A percentile compares a stretch with the other conserved stretches of the same genome.
Evolutionary conservation across 306 rosid species (phyloP).

Genomic region (Myrica gale): DNA sequence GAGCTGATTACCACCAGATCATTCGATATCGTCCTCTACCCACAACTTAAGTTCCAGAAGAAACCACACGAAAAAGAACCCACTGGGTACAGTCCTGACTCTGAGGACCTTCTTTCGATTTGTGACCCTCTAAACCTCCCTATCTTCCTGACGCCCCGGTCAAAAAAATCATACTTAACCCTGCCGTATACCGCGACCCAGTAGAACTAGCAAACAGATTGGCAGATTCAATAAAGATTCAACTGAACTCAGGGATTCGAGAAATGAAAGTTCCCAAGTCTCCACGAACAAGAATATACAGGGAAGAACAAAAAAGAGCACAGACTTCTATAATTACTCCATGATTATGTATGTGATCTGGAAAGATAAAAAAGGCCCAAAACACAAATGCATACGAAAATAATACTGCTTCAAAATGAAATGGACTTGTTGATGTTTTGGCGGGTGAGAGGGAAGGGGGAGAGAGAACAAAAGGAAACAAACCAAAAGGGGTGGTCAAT

Average conservation of each 20-base stretch:
- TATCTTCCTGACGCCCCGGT: neutral
- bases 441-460: too few species aligned
- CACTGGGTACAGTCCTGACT: neutral
- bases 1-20: neutral
- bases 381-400: too few species aligned
- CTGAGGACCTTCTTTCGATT: neutral
- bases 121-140: neutral
- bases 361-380: neutral
- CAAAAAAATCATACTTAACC: too few species aligned
- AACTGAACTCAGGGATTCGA: neutral
- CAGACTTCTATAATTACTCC: neutral
- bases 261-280: neutral
- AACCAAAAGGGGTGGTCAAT: too few species aligned
- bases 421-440: too few species aligned
- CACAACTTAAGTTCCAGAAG: neutral
- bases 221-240: neutral
- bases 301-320: neutral
- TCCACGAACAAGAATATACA: neutral
- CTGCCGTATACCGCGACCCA: neutral
- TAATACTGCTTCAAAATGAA: too few species aligned
- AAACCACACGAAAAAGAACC: neutral
- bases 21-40: neutral
- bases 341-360: neutral
- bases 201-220: neutral
- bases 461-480: too few species aligned